Evolutionary conservation across 306 rosid species (phyloP), one percentile per base, ranked within the genome.

Genomic region (Argentina anserina): DNA sequence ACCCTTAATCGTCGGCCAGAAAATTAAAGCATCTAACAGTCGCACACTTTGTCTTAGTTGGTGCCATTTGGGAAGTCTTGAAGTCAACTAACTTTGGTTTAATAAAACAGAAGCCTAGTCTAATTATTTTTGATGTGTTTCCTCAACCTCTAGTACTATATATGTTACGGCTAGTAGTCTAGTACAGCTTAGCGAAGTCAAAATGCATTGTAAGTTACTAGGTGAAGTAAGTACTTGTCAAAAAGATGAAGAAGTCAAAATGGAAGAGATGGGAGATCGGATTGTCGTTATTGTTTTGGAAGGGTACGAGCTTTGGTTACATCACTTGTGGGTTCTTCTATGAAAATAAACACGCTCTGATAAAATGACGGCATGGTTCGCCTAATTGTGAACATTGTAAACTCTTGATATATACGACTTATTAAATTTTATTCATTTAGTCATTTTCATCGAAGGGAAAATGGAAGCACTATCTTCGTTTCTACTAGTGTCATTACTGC

Each of bases 61-160:
- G 21, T 62, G 67, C 43, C 67, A 62, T 62, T 33, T 62, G 67
- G 67, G 43, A 34, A 7, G 42, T 29, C 15, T 33, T 62, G 13
- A 62, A 34, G 67, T 33, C 67, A 62, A 62, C 67, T 20, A 62
- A 20, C 67, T 1, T 61, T 62, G 25, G 67, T 62, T 34, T 18
- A 34, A 62, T 61, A 62, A 62, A 18, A 34, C 67, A 3, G 34
- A 62, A 59, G 63, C 10, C 0, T 28, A 26, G 8, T 4, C 20
- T 26, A 6, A 13, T 26, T 58, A 59, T 59, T 29, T 21, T 26
- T 59, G 64, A 28, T 5, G 5, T 59, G 37, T 15, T 12, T 59
- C 20, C 39, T 59, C 28, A 14, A 15, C 29, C 13, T 3, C 13
- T 15, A 29, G 21, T 59, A 29, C 65, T 59, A 59, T n/a, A n/a